Evolutionary conservation across 805 yeast species (phyloP), one percentile per base, ranked within the genome.

Genomic region (Grigorovia jiainica): DNA sequence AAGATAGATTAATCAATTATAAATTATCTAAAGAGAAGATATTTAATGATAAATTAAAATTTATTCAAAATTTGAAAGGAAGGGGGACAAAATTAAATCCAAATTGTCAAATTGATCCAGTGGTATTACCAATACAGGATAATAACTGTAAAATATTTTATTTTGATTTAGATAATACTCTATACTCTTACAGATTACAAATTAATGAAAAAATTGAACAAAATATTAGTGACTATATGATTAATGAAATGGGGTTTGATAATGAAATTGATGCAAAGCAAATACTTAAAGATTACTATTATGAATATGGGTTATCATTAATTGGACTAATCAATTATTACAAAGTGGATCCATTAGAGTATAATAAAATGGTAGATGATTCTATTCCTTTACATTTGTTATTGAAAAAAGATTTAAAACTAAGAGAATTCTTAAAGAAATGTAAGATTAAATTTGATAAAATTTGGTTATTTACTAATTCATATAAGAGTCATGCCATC

Each of bases 381-480:
- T 79, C 95, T 1, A 68, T 89, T 32, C 95, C 95, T 9, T 71
- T 89, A 52, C 86, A 84, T 42, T 65, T 72, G 38, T 76, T 86
- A 11, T 68, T 90, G 43, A 61, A 65, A 40, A 90, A 86, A 36
- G 76, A 80, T 51, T 61, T 59, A 5, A 56, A 64, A 34, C 63
- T 80, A 43, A 67, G 87, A 45, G 58, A 69, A 17, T 59, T 75
- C 69, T 61, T 82, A 36, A 40, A 71, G 7, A 48, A 61, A 3
- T 47, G 82, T 38, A 61, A 50, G 45, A 21, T 45, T 13, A 73
- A 79, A 47, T 76, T 80, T 44, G 79, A 78, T 51, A 70, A 79
- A 53, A 66, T 89, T 47, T 89, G 97, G 97, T 70, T 90, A 34
- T 82, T 86, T 55, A 89, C 97, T 5, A 89, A 89, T 59, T 97